Evolutionary conservation across 1,284 basidiomycete genomes (phyloP).

Genomic region (Cryptococcus maquisensis): DNA sequence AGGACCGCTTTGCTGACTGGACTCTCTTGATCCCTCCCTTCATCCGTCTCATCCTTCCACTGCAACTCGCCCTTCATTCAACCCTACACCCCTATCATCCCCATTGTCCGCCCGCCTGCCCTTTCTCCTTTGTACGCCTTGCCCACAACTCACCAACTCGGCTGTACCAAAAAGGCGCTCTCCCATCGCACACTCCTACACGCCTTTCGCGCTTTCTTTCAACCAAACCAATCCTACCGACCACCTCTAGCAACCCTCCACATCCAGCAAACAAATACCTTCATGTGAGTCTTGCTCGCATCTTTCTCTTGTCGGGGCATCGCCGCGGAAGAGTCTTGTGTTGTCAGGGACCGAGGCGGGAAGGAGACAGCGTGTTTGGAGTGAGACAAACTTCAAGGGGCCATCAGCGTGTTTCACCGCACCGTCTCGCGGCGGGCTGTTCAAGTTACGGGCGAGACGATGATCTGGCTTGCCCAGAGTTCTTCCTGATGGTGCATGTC

Average conservation of each 20-base stretch:
- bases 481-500: no score
- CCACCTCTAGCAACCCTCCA: neutral
- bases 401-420: no score
- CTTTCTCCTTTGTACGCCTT: no score
- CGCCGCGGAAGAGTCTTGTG: neutral
- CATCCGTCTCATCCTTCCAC: neutral
- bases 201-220: no score
- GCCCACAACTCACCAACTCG: no score
- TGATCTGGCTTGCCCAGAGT: no score
- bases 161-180: no score
- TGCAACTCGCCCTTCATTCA: neutral
- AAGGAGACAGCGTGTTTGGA: no score
- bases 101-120: neutral
- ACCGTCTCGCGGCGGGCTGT: no score
- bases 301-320: neutral
- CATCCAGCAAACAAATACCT: neutral
- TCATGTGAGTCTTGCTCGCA: neutral
- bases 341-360: neutral
- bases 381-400: no score
- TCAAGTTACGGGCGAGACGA: no score
- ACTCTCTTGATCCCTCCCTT: neutral
- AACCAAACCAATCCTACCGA: neutral
- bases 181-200: no score
- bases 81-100: neutral
- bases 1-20: neutral